Evolutionary conservation across 495 filamentous ascomycete genomes (phyloP).

Genomic region (Aspergillus carlsbadensis): DNA sequence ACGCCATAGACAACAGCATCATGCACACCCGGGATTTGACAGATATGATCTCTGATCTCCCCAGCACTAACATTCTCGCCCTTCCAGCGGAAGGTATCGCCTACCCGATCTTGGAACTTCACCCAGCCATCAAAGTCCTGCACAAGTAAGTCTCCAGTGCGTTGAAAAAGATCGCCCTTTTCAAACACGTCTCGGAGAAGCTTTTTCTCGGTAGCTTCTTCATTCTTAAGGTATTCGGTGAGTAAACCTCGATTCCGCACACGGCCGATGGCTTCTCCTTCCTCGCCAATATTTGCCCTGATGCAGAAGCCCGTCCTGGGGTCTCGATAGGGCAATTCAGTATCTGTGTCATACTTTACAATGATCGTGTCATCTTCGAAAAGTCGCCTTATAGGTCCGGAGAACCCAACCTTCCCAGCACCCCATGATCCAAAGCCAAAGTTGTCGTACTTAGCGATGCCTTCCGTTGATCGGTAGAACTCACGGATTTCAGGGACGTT

Average conservation of each 20-base stretch:
- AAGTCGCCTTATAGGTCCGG: conserved; percentile 58
- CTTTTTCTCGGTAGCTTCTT: conserved; percentile 70
- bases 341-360: conserved; percentile 70
- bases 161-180: conserved; percentile 83
- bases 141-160: conserved; percentile 81
- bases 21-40: conserved; percentile 40
- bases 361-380: conserved; percentile 56
- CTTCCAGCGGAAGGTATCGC: conserved; percentile 96
- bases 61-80: conserved; percentile 87
- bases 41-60: conserved; percentile 56
- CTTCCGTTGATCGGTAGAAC: conserved; percentile 91
- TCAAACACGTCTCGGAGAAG: conserved; percentile 73
- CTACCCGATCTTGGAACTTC: conserved; percentile 85
- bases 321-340: conserved; percentile 68
- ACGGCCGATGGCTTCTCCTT: conserved; percentile 78
- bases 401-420: conserved; percentile 77
- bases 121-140: conserved; percentile 66
- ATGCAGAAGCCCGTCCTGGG: conserved; percentile 71
- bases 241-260: conserved; percentile 62
- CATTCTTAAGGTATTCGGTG: conserved; percentile 82
- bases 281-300: conserved; percentile 54
- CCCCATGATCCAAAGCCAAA: conserved; percentile 68
- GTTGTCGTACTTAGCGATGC: conserved; percentile 71
- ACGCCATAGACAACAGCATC: conserved; percentile 55
- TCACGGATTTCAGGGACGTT: conserved; percentile 76